Percentiles rank a stretch among this genome's conserved stretches.
phyloP scores from a whole-genome alignment of 257 asterid genomes.

The Solanum habrochaites region DNA sequence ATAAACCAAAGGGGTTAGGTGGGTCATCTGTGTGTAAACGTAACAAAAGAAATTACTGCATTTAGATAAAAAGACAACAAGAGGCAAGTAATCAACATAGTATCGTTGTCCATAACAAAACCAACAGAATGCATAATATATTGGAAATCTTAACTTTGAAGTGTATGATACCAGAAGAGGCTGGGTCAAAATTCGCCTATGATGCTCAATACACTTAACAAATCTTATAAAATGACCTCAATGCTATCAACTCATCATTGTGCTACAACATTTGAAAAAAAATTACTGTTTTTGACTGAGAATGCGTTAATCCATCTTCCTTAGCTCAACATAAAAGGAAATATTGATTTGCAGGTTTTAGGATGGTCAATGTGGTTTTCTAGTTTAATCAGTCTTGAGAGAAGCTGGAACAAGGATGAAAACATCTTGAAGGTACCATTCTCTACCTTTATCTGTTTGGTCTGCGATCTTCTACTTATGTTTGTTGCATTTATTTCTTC shows the following conservation, averaged over 20 bases:
- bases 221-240: not conserved
- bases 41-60: not conserved
- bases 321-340: not conserved
- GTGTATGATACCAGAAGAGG: not conserved
- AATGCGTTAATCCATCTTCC: not conserved
- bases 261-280: not conserved
- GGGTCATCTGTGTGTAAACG: not conserved
- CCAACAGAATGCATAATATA: not conserved
- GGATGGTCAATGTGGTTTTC: constrained; percentile 93
- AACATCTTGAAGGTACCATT: constrained; percentile 42
- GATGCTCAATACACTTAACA: not conserved
- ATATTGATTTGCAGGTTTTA: constrained; percentile 37
- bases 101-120: not conserved
- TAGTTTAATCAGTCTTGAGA: constrained; percentile 49
- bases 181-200: not conserved
- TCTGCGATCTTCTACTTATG: not conserved
- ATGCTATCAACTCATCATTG: not conserved
- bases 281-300: not conserved
- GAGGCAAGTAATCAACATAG: not conserved
- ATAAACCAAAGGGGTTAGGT: not conserved
- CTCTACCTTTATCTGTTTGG: not conserved
- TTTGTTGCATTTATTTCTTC: constrained; percentile 5
- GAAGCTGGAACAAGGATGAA: constrained; percentile 72
- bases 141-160: not conserved
- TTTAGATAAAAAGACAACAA: not conserved